Conservation (phyloP, 352 stramenopile genomes). For the Pythium aquatile region DNA sequence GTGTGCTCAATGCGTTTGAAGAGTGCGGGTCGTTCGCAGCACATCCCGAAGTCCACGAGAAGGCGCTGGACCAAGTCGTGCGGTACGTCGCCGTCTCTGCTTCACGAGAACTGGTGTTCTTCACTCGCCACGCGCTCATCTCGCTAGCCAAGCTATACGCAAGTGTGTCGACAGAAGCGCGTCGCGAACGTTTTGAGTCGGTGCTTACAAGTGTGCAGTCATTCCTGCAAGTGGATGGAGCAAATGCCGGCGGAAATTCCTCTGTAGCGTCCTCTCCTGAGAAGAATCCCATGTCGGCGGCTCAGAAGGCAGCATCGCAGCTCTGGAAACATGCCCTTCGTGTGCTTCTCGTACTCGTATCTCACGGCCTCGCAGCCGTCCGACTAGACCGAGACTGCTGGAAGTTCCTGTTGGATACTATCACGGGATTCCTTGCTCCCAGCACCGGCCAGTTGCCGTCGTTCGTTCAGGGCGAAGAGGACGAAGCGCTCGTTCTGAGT, state of each 20-base stretch:
- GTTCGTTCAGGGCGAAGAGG: slow-evolving; percentile 69
- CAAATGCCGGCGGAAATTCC: background rate
- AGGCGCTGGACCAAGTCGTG: slow-evolving; percentile 68
- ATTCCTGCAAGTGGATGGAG: slow-evolving; percentile 48
- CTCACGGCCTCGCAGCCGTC: slow-evolving; percentile 59
- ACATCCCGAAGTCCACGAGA: slow-evolving; percentile 62
- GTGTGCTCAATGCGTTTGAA: slow-evolving; percentile 83
- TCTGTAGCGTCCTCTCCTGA: slow-evolving; percentile 6
- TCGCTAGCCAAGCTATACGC: slow-evolving; percentile 78
- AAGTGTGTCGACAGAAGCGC: slow-evolving; percentile 51
- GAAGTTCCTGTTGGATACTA: slow-evolving; percentile 58
- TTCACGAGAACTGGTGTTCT: slow-evolving; percentile 60
- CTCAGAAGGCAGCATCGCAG: slow-evolving; percentile 65
- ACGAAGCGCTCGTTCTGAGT: slow-evolving; percentile 72
- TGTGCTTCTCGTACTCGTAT: slow-evolving; percentile 72
- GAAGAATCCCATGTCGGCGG: slow-evolving; percentile 43
- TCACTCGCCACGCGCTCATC: slow-evolving; percentile 73
- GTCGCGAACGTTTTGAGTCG: slow-evolving; percentile 50
- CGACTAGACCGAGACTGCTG: slow-evolving; percentile 47
- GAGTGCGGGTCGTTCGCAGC: slow-evolving; percentile 69
- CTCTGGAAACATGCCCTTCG: slow-evolving; percentile 79
- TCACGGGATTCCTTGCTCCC: slow-evolving; percentile 59
- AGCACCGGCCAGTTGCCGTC: slow-evolving; percentile 48
- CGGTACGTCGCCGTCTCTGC: slow-evolving; percentile 51
- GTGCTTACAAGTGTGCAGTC: slow-evolving; percentile 70